Conservation (phyloP, 805 yeast genomes). For the Saturnispora hagleri region DNA sequence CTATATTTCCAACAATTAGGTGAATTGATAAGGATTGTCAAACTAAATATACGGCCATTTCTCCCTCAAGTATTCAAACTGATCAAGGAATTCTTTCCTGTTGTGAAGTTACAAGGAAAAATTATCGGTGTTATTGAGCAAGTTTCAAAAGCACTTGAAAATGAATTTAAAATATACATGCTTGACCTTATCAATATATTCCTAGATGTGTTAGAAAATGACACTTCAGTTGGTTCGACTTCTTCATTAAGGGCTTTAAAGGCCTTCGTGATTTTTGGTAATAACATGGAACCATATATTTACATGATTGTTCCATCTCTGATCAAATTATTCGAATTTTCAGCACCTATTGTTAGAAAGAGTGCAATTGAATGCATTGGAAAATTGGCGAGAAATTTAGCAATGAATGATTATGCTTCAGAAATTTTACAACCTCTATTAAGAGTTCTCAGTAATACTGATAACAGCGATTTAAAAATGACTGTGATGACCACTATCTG, state of each 20-base stretch:
- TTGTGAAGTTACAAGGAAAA: constrained; percentile 59
- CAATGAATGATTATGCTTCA: constrained; percentile 80
- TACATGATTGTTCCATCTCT: constrained; percentile 83
- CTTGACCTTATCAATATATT: constrained; percentile 71
- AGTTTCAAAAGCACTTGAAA: constrained; percentile 77
- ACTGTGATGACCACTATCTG: constrained; percentile 75
- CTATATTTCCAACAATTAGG: constrained; percentile 86
- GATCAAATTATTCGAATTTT: constrained; percentile 68
- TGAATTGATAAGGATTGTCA: constrained; percentile 69
- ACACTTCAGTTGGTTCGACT: constrained; percentile 48
- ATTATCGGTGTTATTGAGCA: constrained; percentile 76
- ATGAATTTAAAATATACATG: constrained; percentile 81
- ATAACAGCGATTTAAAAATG: constrained; percentile 46
- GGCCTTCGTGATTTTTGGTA: constrained; percentile 79
- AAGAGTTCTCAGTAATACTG: constrained; percentile 42
- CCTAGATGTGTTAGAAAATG: constrained; percentile 67
- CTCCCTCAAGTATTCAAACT: constrained; percentile 66
- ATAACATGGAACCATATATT: constrained; percentile 78
- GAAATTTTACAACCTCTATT: constrained; percentile 81
- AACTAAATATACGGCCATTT: constrained; percentile 82
- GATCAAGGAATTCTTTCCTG: constrained; percentile 63
- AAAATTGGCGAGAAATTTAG: constrained; percentile 61
- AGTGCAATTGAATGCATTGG: constrained; percentile 81
- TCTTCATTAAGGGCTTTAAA: constrained; percentile 67
- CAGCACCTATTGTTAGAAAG: constrained; percentile 51